A percentile compares a stretch with the other conserved stretches of the same genome.
These are phyloP conservation scores for Henckelia pumila DNA, from an alignment of 257 asterid species.

Conservation along the genomic window DNA sequence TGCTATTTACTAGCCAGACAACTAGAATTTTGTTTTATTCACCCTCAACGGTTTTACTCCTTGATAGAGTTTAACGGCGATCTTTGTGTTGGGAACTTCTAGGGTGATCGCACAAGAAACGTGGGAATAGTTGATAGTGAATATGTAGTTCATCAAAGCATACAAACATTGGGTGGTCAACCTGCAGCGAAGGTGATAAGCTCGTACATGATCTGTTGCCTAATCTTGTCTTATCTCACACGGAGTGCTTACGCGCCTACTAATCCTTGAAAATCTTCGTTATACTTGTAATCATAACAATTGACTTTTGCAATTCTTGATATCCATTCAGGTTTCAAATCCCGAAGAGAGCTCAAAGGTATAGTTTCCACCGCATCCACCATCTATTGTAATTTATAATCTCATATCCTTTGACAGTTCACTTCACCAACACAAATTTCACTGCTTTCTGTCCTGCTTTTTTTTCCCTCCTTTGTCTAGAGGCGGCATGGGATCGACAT, in stretches of 20 bases:
- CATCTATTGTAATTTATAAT: neutral
- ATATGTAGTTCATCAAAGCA: conserved; percentile 92
- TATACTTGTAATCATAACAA: neutral
- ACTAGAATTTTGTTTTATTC: conserved; percentile 1
- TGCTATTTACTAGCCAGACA: conserved; percentile 1
- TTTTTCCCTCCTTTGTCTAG: conserved; percentile 30
- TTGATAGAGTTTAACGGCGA: neutral
- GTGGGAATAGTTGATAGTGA: conserved; percentile 97
- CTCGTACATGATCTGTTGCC: neutral
- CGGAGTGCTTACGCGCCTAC: neutral
- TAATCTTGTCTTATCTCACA: neutral
- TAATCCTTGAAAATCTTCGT: neutral
- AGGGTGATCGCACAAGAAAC: conserved; percentile 89
- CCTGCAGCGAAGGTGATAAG: conserved; percentile 57
- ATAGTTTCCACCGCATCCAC: conserved; percentile 17
- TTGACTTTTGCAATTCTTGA: conserved; percentile 19
- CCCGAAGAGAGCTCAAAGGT: conserved; percentile 51
- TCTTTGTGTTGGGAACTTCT: conserved; percentile 20
- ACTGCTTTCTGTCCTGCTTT: neutral
- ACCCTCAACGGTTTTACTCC: neutral
- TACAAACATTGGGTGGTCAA: conserved; percentile 90
- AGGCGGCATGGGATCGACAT: conserved; percentile 57
- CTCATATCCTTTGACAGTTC: neutral
- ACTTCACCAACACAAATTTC: conserved; percentile 1
- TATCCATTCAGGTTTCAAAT: conserved; percentile 40